Conservation (phyloP, 441 rosid species). For the Populus trichocarpa region DNA sequence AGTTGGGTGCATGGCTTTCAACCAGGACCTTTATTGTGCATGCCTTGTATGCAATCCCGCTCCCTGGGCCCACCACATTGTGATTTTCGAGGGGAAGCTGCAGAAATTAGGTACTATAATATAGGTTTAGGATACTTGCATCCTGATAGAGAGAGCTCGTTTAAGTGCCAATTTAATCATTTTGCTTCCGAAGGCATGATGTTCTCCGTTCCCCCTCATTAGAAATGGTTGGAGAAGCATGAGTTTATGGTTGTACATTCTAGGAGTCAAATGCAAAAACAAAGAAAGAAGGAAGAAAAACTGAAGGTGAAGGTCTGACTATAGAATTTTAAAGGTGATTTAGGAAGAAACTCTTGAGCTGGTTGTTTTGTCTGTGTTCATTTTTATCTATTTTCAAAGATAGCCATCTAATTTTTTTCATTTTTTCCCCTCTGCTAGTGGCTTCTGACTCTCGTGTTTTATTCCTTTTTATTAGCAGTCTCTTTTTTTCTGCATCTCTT, state of each 20-base stretch:
- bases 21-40: slow-evolving; percentile 12
- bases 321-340: slow-evolving; percentile 9
- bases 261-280: slow-evolving; percentile 6
- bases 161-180: slow-evolving; percentile 10
- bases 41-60: slow-evolving; percentile 26
- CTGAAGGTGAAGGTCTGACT: slow-evolving; percentile 9
- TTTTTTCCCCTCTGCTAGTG: not conserved
- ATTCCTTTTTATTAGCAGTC: no score
- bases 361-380: not conserved
- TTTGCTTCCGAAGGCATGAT: slow-evolving; percentile 5
- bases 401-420: slow-evolving; percentile 2
- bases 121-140: slow-evolving; percentile 15
- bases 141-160: slow-evolving; percentile 13
- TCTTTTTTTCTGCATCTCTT: not conserved
- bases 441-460: not conserved
- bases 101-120: slow-evolving; percentile 19
- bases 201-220: slow-evolving; percentile 10
- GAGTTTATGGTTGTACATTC: slow-evolving; percentile 24
- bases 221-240: slow-evolving; percentile 11
- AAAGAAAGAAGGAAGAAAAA: not conserved
- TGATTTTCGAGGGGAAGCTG: slow-evolving; percentile 37
- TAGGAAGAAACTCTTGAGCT: not conserved
- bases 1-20: slow-evolving; percentile 24
- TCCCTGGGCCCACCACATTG: slow-evolving; percentile 23
- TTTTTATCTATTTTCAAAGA: slow-evolving; percentile 16